Base-by-base conservation (phyloP, 495 filamentous ascomycete genomes). In the Beverwykella pulmonaria region DNA sequence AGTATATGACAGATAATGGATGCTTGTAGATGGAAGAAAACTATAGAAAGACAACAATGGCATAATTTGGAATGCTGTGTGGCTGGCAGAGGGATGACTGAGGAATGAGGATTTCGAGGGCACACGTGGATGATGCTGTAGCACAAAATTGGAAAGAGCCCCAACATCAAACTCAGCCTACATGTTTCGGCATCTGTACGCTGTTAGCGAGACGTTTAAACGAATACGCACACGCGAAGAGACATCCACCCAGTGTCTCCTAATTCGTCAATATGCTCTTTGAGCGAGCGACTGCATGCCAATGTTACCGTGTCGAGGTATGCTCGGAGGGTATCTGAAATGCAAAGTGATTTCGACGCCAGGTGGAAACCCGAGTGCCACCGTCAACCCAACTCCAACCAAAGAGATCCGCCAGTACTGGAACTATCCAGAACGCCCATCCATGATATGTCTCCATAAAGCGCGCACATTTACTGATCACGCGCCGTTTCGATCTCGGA, bases 401-500 rank as follows among this genome's bases (percentile, higher is more conserved):
- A 27, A 30, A 53, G 32, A 27, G 54, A 29, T 17, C 23, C 36
- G 22, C 32, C 52, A 47, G 26, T 14, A 20, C n/a, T 12, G 14
- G 5, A 50, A 19, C 5, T 49, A 30, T 23, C 50, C 49, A 63
- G 39, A 54, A 50, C 49, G 49, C 60, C 19, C 44, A 6, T 15
- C 12, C 1, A 36, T 30, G 27, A 47, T 4, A 20, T 30, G 15
- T 17, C 44, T 20, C n/a, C 59, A 41, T 23, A 32, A 62, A 22
- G 19, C 19, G 20, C 20, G 22, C 3, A n/a, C 17, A 32, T 22
- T 32, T 32, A 69, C 22, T 25, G 32, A 36, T 64, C 66, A n/a
- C 49, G 61, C 9, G 63, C 67, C 1, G 59, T 65, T 15, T 69
- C 63, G 41, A 73, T 67, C 50, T 73, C 67, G 17, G 71, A 63